Percentiles rank a stretch among this genome's conserved stretches.
These are phyloP conservation scores for Fusarium floridanum DNA, from an alignment of 2,329 filamentous ascomycete genomes.

Conservation along the genomic window DNA sequence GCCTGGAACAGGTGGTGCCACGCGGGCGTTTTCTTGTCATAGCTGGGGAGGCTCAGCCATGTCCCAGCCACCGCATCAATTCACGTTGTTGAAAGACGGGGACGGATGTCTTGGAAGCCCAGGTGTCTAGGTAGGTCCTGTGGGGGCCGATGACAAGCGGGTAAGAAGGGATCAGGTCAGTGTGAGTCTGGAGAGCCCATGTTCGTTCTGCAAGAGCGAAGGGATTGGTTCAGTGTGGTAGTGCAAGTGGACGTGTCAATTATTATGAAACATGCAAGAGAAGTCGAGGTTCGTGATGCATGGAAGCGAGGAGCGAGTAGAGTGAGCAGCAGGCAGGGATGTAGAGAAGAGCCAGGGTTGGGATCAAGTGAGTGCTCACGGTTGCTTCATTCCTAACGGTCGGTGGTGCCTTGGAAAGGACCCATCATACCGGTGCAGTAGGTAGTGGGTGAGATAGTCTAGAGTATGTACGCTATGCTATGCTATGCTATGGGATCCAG, in stretches of 20 bases:
- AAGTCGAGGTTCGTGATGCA: neutral
- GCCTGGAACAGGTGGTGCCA: conserved; percentile 11
- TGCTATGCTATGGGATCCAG: neutral
- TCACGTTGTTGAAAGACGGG: conserved; percentile 6
- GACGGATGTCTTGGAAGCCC: too few species aligned
- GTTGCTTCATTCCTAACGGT: conserved; percentile 26
- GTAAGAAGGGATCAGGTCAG: too few species aligned
- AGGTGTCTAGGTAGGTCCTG: too few species aligned
- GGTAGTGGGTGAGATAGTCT: conserved; percentile 8
- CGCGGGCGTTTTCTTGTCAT: conserved; percentile 8
- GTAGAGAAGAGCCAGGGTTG: conserved; percentile 13
- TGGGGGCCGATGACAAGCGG: too few species aligned
- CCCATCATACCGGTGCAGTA: neutral
- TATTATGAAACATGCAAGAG: conserved; percentile 32
- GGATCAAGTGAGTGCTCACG: conserved; percentile 1
- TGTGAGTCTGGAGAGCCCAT: too few species aligned
- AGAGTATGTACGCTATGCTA: conserved; percentile 16
- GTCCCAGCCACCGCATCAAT: conserved; percentile 18
- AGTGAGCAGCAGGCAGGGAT: conserved; percentile 7
- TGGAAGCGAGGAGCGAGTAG: neutral
- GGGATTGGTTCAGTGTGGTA: conserved; percentile 3
- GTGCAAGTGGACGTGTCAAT: conserved; percentile 32
- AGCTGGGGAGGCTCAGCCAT: conserved; percentile 13
- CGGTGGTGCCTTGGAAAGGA: conserved; percentile 7
- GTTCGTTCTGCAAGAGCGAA: neutral